These are phyloP conservation scores for Plantago rigida DNA, from an alignment of 305 asterid species.

Conservation along the genomic window DNA sequence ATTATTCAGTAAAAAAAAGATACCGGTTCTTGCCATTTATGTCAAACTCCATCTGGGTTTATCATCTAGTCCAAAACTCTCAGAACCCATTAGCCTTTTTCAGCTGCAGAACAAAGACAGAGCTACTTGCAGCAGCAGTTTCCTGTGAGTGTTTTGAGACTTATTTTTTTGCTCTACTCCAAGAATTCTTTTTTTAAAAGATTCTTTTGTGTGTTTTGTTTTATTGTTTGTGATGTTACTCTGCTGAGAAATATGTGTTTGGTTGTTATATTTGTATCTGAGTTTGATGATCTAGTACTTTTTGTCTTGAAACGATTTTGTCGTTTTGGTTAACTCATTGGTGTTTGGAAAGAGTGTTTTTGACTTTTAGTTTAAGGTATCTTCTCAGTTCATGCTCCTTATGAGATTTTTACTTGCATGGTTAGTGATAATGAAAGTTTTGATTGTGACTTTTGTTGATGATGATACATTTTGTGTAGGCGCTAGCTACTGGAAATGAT, in stretches of 20 bases:
- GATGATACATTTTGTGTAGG: slow-evolving; percentile 30
- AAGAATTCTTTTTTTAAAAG: not conserved
- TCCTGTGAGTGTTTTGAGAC: not conserved
- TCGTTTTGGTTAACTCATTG: slow-evolving; percentile 6
- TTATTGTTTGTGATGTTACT: not conserved
- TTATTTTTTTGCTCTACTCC: not conserved
- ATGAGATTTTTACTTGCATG: slow-evolving; percentile 2
- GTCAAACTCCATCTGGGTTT: not conserved
- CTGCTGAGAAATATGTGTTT: not conserved
- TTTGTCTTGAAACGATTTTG: slow-evolving; percentile 5
- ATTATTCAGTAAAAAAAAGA: not conserved
- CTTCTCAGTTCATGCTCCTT: not conserved
- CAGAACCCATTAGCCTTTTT: not conserved
- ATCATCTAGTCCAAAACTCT: not conserved
- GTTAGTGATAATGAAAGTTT: slow-evolving; percentile 12
- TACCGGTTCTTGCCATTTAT: not conserved
- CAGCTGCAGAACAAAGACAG: slow-evolving; percentile 1
- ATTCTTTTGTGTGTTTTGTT: not conserved
- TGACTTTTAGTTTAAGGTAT: not conserved
- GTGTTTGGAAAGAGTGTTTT: not conserved
- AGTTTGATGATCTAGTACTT: not conserved
- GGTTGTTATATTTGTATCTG: not conserved
- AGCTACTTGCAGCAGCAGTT: not conserved
- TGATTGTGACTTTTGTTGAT: slow-evolving; percentile 4
- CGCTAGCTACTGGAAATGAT: slow-evolving; percentile 27